These are phyloP conservation scores for Arthrobotrys megalospora DNA, from an alignment of 2,329 filamentous ascomycete genomes.

Conservation along the genomic window DNA sequence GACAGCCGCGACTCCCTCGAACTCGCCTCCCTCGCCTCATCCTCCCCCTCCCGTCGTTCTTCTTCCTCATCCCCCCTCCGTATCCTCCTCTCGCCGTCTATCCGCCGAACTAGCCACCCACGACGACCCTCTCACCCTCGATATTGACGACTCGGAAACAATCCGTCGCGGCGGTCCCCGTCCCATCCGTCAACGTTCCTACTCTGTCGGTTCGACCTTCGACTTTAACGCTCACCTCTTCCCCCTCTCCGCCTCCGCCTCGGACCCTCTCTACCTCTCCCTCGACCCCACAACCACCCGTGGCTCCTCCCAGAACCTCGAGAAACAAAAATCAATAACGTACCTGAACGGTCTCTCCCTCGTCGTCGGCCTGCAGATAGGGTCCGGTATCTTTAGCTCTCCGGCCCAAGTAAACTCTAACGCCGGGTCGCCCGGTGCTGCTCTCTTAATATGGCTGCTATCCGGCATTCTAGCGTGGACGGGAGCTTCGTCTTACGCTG, in stretches of 20 bases:
- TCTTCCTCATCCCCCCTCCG: conserved; percentile 81
- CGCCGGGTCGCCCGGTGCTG: conserved; percentile 89
- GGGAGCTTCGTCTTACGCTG: conserved; percentile 92
- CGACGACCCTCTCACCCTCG: conserved; percentile 79
- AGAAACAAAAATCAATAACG: conserved; percentile 95
- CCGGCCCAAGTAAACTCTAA: conserved; percentile 93
- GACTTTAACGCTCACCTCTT: conserved; percentile 96
- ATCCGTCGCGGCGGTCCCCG: conserved; percentile 61
- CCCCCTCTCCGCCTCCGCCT: conserved; percentile 85
- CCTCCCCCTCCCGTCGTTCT: conserved; percentile 77
- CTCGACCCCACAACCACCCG: conserved; percentile 75
- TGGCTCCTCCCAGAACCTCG: conserved; percentile 76
- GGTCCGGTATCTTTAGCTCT: conserved; percentile 95
- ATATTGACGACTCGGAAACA: conserved; percentile 64
- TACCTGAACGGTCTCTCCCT: conserved; percentile 93
- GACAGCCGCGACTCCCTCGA: conserved; percentile 87
- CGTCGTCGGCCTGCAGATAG: conserved; percentile 93
- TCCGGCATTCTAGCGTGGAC: conserved; percentile 97
- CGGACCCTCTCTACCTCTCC: conserved; percentile 82
- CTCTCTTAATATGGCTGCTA: conserved; percentile 90
- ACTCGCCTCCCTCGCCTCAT: conserved; percentile 92
- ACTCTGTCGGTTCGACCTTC: conserved; percentile 92
- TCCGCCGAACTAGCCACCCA: conserved; percentile 79
- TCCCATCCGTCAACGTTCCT: conserved; percentile 75
- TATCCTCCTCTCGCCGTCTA: conserved; percentile 90